These are phyloP conservation scores for Thelonectria rubi DNA, from an alignment of 2,329 filamentous ascomycete genomes.

Conservation along the genomic window DNA sequence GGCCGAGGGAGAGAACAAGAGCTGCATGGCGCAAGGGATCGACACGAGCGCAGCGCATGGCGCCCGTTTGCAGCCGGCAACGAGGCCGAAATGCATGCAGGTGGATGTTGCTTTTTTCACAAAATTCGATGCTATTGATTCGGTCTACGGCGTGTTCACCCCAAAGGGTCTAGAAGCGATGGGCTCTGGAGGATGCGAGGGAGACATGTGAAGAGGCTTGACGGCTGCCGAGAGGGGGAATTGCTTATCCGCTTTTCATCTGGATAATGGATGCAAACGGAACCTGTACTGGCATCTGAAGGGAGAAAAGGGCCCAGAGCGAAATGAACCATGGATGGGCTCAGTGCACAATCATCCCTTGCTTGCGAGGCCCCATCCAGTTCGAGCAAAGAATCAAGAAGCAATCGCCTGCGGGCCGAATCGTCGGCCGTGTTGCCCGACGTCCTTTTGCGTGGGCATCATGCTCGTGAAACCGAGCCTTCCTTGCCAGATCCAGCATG, in stretches of 20 bases:
- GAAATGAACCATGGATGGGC: background rate
- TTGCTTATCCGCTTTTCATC: background rate
- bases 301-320: background rate
- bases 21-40: background rate
- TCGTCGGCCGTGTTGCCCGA: background rate
- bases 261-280: background rate
- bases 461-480: slow-evolving; percentile 16
- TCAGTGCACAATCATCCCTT: background rate
- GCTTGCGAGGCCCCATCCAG: too few relatives aligned
- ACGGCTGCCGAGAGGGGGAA: background rate
- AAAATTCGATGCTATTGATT: background rate
- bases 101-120: too few relatives aligned
- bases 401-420: background rate
- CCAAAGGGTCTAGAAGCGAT: too few relatives aligned
- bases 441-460: slow-evolving; percentile 1
- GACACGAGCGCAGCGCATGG: background rate
- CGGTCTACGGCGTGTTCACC: too few relatives aligned
- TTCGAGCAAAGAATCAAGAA: background rate
- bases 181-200: too few relatives aligned
- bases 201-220: too few relatives aligned
- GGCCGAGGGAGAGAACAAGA: background rate
- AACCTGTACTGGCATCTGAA: background rate
- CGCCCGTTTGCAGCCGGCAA: background rate
- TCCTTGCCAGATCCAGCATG: slow-evolving; percentile 26
- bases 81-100: background rate